These are phyloP conservation scores for Stentor coeruleus DNA, from an alignment of 73 alveolate genomes.

Conservation along the genomic window DNA sequence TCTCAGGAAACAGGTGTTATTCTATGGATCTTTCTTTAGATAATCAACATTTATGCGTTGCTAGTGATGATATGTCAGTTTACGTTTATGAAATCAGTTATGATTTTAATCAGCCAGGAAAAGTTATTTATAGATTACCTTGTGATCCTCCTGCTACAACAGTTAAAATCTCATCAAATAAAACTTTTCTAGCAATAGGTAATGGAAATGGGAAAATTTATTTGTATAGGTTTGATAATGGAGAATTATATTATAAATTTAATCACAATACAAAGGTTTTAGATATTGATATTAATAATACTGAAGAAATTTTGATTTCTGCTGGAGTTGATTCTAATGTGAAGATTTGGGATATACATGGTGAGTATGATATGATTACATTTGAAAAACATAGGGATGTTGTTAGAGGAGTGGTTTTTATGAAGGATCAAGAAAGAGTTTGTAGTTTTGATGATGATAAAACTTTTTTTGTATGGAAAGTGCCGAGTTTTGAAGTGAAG, in stretches of 20 bases:
- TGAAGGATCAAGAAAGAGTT: neutral
- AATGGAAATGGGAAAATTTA: neutral
- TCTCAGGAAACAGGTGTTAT: neutral
- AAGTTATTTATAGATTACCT: neutral
- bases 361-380: too few relatives aligned
- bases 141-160: neutral
- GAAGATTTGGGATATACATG: neutral
- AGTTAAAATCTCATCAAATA: neutral
- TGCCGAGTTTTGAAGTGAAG: too few relatives aligned
- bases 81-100: too few relatives aligned
- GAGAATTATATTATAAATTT: neutral
- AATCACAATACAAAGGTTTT: too few relatives aligned
- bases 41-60: neutral
- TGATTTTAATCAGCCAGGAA: neutral
- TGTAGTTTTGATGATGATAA: neutral
- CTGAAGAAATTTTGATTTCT: neutral
- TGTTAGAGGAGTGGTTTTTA: neutral
- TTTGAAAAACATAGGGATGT: neutral
- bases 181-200: neutral
- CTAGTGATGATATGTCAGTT: neutral
- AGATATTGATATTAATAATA: neutral
- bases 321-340: neutral
- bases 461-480: neutral
- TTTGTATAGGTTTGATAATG: neutral
- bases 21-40: neutral